Percentiles rank a stretch among this genome's conserved stretches.
Evolutionary conservation across 129 eudicot species (phyloP).

Genomic region (Erigeron canadensis): DNA sequence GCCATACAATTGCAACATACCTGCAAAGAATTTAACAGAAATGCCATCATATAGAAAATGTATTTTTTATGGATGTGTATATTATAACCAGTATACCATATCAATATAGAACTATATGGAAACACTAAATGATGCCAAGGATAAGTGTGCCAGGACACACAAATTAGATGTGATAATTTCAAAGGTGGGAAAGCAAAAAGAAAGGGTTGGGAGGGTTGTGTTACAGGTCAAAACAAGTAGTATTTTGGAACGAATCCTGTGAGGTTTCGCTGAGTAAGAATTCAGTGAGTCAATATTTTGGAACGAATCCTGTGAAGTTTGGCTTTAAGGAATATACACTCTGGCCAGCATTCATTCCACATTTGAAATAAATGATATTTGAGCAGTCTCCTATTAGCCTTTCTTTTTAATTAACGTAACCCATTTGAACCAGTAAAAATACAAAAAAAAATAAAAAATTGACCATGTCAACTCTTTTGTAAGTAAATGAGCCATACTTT

Average conservation of each 20-base stretch:
- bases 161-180: not conserved
- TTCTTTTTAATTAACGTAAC: not conserved
- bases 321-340: slow-evolving; percentile 7
- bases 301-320: not conserved
- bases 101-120: not conserved
- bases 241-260: not conserved
- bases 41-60: slow-evolving; percentile 8
- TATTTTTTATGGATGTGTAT: slow-evolving; percentile 11
- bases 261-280: not conserved
- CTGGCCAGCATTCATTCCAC: not conserved
- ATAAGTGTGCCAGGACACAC: slow-evolving; percentile 7
- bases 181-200: slow-evolving; percentile 8
- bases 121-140: slow-evolving; percentile 18
- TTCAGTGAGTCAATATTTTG: slow-evolving; percentile 1
- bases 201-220: not conserved
- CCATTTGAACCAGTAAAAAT: not conserved
- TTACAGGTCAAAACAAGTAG: not conserved
- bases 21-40: slow-evolving; percentile 43
- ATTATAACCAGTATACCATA: not conserved
- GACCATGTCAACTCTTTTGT: not conserved
- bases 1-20: slow-evolving; percentile 93
- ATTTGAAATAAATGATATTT: not conserved
- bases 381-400: not conserved
- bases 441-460: too few species aligned
- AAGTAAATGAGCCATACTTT: not conserved